A percentile compares a stretch with the other conserved stretches of the same genome.
phyloP scores from a whole-genome alignment of 352 stramenopile genomes.

The Phytophthora pseudosyringae region DNA sequence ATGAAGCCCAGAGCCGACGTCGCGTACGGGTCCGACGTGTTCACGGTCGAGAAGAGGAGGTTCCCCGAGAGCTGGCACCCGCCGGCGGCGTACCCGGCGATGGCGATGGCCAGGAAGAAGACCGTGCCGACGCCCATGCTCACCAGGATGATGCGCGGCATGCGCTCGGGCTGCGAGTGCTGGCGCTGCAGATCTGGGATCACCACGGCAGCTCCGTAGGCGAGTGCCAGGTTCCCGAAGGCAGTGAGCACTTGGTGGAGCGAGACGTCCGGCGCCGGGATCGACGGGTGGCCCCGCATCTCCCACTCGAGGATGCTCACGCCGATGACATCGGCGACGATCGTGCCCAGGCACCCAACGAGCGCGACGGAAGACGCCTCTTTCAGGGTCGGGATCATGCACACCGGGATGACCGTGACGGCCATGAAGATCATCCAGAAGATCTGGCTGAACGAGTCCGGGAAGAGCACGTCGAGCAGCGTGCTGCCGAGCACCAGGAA shows the following conservation, averaged over 20 bases:
- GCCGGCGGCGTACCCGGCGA: conserved; percentile 43
- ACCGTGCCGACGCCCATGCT: conserved; percentile 42
- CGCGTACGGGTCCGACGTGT: conserved; percentile 30
- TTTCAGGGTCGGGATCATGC: conserved; percentile 44
- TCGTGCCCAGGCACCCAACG: conserved; percentile 40
- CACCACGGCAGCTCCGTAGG: conserved; percentile 37
- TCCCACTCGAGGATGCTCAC: conserved; percentile 41
- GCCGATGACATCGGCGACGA: conserved; percentile 39
- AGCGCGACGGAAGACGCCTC: conserved; percentile 29
- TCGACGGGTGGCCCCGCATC: conserved; percentile 40
- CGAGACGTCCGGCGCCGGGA: conserved; percentile 33
- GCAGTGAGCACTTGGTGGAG: conserved; percentile 39
- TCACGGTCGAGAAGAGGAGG: conserved; percentile 42
- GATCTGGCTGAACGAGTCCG: conserved; percentile 48
- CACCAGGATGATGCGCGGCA: conserved; percentile 49
- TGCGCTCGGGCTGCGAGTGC: conserved; percentile 52
- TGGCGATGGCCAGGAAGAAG: conserved; percentile 50
- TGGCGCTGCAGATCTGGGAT: conserved; percentile 46
- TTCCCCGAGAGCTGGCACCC: conserved; percentile 53
- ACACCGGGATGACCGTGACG: conserved; percentile 39
- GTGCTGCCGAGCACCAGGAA: conserved; percentile 62
- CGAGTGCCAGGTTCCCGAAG: conserved; percentile 42
- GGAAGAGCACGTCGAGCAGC: conserved; percentile 57
- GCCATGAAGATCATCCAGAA: conserved; percentile 53
- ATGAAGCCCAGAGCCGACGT: conserved; percentile 38